A percentile compares a stretch with the other conserved stretches of the same genome.
These are phyloP conservation scores for Trypanosoma boissoni DNA, from an alignment of 208 protist genomes.

Conservation along the genomic window DNA sequence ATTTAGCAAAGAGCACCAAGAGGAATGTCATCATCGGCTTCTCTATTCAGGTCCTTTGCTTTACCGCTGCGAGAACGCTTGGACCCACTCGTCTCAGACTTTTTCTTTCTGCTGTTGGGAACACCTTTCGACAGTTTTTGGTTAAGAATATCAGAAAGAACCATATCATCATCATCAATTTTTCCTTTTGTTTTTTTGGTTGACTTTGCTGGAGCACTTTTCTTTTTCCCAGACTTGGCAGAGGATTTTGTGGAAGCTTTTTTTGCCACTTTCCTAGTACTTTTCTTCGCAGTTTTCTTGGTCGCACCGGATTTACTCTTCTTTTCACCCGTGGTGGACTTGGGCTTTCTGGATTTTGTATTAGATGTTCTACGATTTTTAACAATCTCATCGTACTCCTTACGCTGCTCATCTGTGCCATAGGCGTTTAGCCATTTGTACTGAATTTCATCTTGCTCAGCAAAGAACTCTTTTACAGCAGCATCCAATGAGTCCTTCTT, in stretches of 20 bases:
- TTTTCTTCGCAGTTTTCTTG: slow-evolving; percentile 37
- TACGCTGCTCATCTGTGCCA: slow-evolving; percentile 85
- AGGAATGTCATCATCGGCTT: slow-evolving; percentile 72
- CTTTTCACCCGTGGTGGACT: slow-evolving; percentile 17
- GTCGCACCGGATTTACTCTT: slow-evolving; percentile 29
- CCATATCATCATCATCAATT: slow-evolving; percentile 26
- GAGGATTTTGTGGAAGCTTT: slow-evolving; percentile 11
- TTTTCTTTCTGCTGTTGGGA: slow-evolving; percentile 22
- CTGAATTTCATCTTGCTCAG: slow-evolving; percentile 84
- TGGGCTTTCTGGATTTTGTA: slow-evolving; percentile 24
- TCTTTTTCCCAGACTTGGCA: slow-evolving; percentile 3
- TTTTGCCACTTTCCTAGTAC: slow-evolving; percentile 24
- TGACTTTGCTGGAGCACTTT: slow-evolving; percentile 20
- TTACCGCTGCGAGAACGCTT: slow-evolving; percentile 34
- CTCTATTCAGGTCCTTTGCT: slow-evolving; percentile 14
- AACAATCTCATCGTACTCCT: slow-evolving; percentile 80
- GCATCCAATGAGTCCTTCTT: slow-evolving; percentile 71
- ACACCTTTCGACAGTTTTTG: slow-evolving; percentile 26
- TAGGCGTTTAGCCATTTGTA: slow-evolving; percentile 85
- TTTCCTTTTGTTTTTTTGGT: slow-evolving; percentile 42
- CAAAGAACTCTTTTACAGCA: slow-evolving; percentile 83
- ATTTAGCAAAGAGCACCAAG: slow-evolving; percentile 39
- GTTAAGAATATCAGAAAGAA: slow-evolving; percentile 17
- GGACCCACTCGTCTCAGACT: slow-evolving; percentile 13
- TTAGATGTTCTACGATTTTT: slow-evolving; percentile 51